Evolutionary conservation across 306 rosid genomes (phyloP).

Genomic region (Cicer yamashitae): DNA sequence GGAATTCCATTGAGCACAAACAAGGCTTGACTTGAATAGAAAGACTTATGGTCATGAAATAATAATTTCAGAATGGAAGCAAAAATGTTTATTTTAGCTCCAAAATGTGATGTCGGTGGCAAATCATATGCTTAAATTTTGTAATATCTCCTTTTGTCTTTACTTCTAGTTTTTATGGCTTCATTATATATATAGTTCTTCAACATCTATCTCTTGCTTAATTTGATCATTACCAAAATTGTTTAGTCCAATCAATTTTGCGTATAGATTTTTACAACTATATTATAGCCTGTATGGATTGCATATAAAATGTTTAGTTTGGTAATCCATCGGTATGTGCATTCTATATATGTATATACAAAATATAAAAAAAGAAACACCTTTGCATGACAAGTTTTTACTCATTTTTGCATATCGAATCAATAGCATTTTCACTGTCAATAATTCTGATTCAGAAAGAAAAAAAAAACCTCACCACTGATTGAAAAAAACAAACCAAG

Average conservation of each 20-base stretch:
- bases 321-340: constrained; percentile 17
- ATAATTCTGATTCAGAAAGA: constrained; percentile 28
- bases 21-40: constrained; percentile 32
- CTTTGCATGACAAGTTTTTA: constrained; percentile 31
- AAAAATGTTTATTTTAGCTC: too few relatives aligned
- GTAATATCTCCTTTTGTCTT: neutral
- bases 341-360: constrained; percentile 6
- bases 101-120: constrained; percentile 12
- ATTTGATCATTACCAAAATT: constrained; percentile 27
- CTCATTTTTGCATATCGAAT: constrained; percentile 6
- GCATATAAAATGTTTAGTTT: constrained; percentile 24
- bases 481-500: constrained; percentile 42
- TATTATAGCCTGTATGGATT: neutral
- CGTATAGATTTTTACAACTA: too few relatives aligned
- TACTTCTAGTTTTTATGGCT: neutral
- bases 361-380: neutral
- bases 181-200: constrained; percentile 1
- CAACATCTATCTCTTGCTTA: constrained; percentile 1
- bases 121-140: constrained; percentile 17
- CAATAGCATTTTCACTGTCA: neutral
- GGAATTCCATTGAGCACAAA: constrained; percentile 47
- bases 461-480: constrained; percentile 14
- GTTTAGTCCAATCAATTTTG: neutral
- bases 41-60: constrained; percentile 36
- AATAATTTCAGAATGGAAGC: constrained; percentile 30